Evolutionary conservation across 2,329 filamentous ascomycete species (phyloP).

Genomic region (Verruconis gallopava): DNA sequence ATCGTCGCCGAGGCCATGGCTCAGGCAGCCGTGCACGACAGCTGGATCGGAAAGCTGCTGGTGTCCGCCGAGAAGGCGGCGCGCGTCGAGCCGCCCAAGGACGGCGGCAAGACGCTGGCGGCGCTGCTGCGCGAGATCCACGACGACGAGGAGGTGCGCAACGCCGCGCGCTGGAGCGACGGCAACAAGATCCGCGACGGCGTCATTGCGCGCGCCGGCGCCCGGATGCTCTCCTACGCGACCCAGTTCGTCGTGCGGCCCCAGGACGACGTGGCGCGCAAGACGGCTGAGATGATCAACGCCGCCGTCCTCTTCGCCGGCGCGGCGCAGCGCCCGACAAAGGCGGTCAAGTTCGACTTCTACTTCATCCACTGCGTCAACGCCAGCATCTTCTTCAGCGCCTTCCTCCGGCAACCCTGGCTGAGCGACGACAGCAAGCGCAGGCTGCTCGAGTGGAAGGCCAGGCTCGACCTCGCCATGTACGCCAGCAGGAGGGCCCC

Average conservation of each 20-base stretch:
- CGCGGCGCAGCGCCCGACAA: conserved; percentile 50
- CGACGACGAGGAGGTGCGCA: conserved; percentile 42
- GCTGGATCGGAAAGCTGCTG: conserved; percentile 44
- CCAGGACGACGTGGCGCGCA: conserved; percentile 42
- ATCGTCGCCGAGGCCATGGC: conserved; percentile 71
- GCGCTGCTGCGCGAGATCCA: conserved; percentile 50
- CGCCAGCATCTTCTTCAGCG: conserved; percentile 57
- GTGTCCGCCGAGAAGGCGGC: conserved; percentile 35
- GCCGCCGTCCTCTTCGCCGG: conserved; percentile 41
- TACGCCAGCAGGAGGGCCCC: conserved; percentile 59
- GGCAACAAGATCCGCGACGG: conserved; percentile 56
- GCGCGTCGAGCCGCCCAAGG: conserved; percentile 20
- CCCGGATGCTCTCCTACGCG: conserved; percentile 50
- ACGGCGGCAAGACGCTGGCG: conserved; percentile 31
- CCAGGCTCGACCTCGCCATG: conserved; percentile 57
- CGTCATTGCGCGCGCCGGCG: conserved; percentile 47
- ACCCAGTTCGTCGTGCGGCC: conserved; percentile 39
- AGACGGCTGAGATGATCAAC: conserved; percentile 52
- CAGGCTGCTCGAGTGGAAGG: conserved; percentile 71
- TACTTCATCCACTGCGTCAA: conserved; percentile 71
- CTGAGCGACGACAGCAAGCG: conserved; percentile 45
- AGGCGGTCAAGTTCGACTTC: conserved; percentile 68
- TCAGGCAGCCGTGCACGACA: conserved; percentile 57
- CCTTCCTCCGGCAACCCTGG: conserved; percentile 49
- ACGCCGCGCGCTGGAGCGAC: conserved; percentile 40